These are phyloP conservation scores for Quercus tomentella DNA, from an alignment of 331 rosid genomes.

Conservation along the genomic window DNA sequence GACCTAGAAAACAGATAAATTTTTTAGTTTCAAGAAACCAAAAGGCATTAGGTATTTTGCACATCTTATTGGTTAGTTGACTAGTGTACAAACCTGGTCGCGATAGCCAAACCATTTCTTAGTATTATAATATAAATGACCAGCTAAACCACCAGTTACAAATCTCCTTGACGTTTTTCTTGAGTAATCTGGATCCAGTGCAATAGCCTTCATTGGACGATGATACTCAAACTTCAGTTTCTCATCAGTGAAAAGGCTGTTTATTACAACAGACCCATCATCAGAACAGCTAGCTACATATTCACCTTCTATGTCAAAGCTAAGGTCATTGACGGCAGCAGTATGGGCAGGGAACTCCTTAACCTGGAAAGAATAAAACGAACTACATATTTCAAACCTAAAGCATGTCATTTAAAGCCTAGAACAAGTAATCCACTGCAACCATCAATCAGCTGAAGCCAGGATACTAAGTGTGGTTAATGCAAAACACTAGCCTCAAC, in stretches of 20 bases:
- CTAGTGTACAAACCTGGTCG: slow-evolving; percentile 69
- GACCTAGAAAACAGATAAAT: slow-evolving; percentile 46
- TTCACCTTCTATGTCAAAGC: slow-evolving; percentile 92
- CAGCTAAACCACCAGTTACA: slow-evolving; percentile 95
- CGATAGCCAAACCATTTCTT: slow-evolving; percentile 95
- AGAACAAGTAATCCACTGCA: slow-evolving; percentile 6
- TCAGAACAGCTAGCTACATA: slow-evolving; percentile 94
- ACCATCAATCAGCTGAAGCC: neutral
- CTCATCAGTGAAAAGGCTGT: slow-evolving; percentile 85
- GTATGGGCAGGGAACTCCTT: slow-evolving; percentile 80
- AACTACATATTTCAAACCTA: slow-evolving; percentile 10
- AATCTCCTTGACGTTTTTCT: slow-evolving; percentile 79
- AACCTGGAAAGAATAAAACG: slow-evolving; percentile 54
- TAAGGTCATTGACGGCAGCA: slow-evolving; percentile 83
- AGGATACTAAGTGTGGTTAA: neutral
- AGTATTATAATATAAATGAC: slow-evolving; percentile 74
- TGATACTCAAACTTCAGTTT: slow-evolving; percentile 86
- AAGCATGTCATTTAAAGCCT: slow-evolving; percentile 10
- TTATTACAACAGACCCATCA: slow-evolving; percentile 81
- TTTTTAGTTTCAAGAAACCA: slow-evolving; percentile 18
- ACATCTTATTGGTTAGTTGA: slow-evolving; percentile 6
- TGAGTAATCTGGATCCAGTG: slow-evolving; percentile 79
- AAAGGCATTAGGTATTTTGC: slow-evolving; percentile 6
- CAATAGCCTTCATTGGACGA: slow-evolving; percentile 94
- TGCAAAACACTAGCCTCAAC: neutral